phyloP scores from a whole-genome alignment of 768 basidiomycete genomes.

The Collybia sp. region DNA sequence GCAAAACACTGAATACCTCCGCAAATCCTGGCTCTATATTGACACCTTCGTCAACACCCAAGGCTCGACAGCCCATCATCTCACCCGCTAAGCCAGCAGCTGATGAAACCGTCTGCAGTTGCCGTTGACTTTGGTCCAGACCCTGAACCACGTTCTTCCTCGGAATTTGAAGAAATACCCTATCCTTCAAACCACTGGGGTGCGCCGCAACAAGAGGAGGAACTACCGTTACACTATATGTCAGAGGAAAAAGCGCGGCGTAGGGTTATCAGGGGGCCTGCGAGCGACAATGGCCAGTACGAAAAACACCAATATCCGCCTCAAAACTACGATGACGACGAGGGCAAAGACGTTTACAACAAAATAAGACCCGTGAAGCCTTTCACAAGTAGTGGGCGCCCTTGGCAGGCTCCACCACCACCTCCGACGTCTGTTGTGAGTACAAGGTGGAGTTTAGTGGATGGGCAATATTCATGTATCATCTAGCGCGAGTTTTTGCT shows the following conservation, averaged over 20 bases:
- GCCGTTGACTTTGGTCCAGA: constrained; percentile 67
- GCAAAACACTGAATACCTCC: too few relatives aligned
- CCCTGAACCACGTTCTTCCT: constrained; percentile 44
- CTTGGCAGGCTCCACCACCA: constrained; percentile 55
- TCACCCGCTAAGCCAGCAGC: constrained; percentile 16
- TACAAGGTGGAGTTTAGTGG: constrained; percentile 5
- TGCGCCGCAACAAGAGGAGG: constrained; percentile 33
- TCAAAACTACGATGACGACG: constrained; percentile 32
- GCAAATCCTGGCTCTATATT: constrained; percentile 1
- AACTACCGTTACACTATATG: constrained; percentile 48
- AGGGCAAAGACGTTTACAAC: constrained; percentile 48
- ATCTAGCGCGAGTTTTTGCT: constrained; percentile 66
- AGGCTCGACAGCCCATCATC: constrained; percentile 5
- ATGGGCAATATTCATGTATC: constrained; percentile 3
- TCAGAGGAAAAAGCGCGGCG: constrained; percentile 65
- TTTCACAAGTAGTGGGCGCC: constrained; percentile 53
- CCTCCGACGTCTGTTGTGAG: constrained; percentile 63
- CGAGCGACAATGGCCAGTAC: constrained; percentile 10
- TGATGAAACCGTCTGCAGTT: constrained; percentile 62
- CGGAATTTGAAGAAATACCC: constrained; percentile 69
- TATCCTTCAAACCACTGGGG: constrained; percentile 44
- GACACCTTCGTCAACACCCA: constrained; percentile 1
- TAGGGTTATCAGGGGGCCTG: constrained; percentile 27
- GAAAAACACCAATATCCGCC: constrained; percentile 23
- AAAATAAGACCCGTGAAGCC: constrained; percentile 36